Evolutionary conservation across 805 yeast genomes (phyloP).

Genomic region (Brettanomyces nanus): DNA sequence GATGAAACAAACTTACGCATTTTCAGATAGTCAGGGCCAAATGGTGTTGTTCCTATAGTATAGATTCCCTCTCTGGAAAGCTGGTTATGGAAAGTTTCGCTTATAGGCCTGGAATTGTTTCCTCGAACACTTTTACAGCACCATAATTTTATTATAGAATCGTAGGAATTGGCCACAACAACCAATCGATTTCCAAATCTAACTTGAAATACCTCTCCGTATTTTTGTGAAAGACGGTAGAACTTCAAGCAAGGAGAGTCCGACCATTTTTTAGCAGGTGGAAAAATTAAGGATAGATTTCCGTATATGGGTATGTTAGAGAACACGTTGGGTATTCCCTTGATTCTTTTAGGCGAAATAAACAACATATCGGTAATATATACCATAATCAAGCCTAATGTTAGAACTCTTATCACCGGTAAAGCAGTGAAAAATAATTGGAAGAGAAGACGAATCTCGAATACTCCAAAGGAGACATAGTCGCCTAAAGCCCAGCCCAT

Average conservation of each 20-base stretch:
- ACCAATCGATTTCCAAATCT: conserved; percentile 49
- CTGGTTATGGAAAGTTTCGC: conserved; percentile 60
- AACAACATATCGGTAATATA: conserved; percentile 2
- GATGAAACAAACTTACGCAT: conserved; percentile 42
- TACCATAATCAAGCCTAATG: not conserved
- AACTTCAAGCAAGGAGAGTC: conserved; percentile 41
- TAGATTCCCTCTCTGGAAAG: conserved; percentile 47
- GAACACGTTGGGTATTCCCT: conserved; percentile 13
- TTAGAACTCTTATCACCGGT: not conserved
- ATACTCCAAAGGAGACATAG: too few relatives aligned
- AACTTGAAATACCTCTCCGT: conserved; percentile 50
- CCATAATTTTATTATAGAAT: conserved; percentile 49
- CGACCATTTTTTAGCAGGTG: conserved; percentile 13
- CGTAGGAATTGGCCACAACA: conserved; percentile 60
- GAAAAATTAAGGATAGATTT: conserved; percentile 17
- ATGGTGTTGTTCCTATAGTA: conserved; percentile 62
- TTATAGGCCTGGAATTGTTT: conserved; percentile 58
- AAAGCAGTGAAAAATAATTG: not conserved
- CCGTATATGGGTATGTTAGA: conserved; percentile 22
- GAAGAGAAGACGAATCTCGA: too few relatives aligned
- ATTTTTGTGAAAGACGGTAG: conserved; percentile 33
- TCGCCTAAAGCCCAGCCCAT: too few relatives aligned
- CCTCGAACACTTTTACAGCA: conserved; percentile 35
- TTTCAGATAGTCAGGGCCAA: conserved; percentile 35
- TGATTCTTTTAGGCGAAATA: conserved; percentile 9